Evolutionary conservation across 345 rosid species (phyloP).

Genomic region (Eucalyptus cloeziana): DNA sequence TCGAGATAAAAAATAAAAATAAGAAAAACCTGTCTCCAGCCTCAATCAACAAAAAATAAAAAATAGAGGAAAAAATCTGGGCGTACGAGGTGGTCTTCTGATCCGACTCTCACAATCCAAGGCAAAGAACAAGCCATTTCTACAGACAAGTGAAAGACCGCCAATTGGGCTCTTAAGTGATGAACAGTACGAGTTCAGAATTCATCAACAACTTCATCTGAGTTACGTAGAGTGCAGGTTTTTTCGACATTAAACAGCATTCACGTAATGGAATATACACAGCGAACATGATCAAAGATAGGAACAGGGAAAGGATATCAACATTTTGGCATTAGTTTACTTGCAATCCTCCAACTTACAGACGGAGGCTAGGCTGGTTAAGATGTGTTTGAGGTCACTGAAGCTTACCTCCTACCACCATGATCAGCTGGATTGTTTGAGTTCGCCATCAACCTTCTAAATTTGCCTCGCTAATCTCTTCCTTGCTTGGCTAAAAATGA

Average conservation of each 20-base stretch:
- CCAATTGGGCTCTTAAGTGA: fast-evolving
- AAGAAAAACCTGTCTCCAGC: too few relatives aligned
- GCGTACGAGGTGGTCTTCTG: fast-evolving
- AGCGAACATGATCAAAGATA: neutral
- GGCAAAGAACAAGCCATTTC: fast-evolving
- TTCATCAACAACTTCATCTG: neutral
- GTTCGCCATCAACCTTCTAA: neutral
- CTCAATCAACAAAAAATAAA: fast-evolving
- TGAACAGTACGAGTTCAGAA: neutral
- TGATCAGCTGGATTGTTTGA: neutral
- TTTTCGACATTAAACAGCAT: too few relatives aligned
- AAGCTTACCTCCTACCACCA: neutral
- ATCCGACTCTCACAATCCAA: neutral
- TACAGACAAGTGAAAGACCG: too few relatives aligned
- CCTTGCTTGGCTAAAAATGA: neutral
- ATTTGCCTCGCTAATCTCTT: neutral
- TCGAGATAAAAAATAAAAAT: too few relatives aligned
- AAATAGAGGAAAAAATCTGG: neutral
- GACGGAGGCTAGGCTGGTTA: neutral
- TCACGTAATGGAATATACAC: neutral
- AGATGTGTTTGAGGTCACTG: neutral
- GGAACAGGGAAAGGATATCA: neutral
- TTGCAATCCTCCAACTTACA: neutral
- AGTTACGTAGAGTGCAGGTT: too few relatives aligned
- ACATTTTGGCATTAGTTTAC: neutral